Base-by-base conservation (phyloP, 345 rosid species). In the Citrus sp. region DNA sequence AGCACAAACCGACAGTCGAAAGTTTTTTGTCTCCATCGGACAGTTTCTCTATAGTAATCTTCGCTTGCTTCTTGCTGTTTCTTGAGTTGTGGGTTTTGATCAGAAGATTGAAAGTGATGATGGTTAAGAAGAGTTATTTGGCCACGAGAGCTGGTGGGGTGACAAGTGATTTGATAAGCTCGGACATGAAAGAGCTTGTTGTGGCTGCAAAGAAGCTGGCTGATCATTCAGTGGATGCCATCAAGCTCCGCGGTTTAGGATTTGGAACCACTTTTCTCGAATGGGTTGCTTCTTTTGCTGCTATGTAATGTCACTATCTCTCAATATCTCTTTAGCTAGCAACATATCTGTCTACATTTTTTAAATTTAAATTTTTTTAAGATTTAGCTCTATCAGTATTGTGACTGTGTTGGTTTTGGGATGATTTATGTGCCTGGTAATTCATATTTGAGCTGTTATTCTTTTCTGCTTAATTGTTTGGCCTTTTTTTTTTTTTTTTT, bases 251-350 rank as follows among this genome's bases (percentile, higher is more conserved):
- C 63, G 87, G 90, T 56, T 77, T 86, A 59, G 98, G 97, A 13
- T 70, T 93, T 62, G 98, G 96, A 55, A 92, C 98, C 9, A 81
- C 92, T 55, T 28, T 92, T 60, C 88, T 95, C 66, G 90, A 91
- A 83, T 95, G 98, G 94, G 72, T 92, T 55, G 94, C 97, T 81
- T 91, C 99, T 7, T 73, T 91, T 32, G 92, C 99, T 61, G 97
- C 98, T 46, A 95, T 93, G 92, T 92, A 61, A 46, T 71, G 89
- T 77, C 30, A 24, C 22, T 25, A 38, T 60, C 21, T 22, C 28
- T 54, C 18, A 67, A 67, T 74, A 13, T 70, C 27, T 32, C 21
- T 60, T 18, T 35, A 27, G 62, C 18, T 51, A 3, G 18, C 51
- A 46, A 13, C 51, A 1, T 22, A 3, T n/a, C 2, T 35, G 27